Evolutionary conservation across 1,284 basidiomycete genomes (phyloP).

Genomic region (Sanghuangporus sanghuang): DNA sequence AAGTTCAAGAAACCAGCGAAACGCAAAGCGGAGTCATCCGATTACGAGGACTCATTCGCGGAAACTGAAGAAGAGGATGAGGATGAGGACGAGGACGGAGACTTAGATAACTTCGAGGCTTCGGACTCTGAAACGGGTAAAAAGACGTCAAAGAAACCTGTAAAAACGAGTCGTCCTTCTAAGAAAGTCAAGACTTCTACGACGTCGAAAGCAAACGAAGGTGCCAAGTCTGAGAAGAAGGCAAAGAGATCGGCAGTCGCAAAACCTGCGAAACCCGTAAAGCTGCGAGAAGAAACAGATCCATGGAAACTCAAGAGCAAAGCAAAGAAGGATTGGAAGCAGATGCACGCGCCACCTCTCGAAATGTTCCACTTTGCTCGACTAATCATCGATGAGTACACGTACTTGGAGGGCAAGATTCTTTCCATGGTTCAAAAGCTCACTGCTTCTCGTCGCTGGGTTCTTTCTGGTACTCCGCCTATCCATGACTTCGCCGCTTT

Average conservation of each 20-base stretch:
- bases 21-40: constrained; percentile 18
- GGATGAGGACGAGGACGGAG: constrained; percentile 24
- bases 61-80: constrained; percentile 5
- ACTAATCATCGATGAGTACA: constrained; percentile 92
- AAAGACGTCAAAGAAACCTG: constrained; percentile 25
- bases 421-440: constrained; percentile 77
- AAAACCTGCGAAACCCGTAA: constrained; percentile 54
- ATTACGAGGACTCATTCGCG: constrained; percentile 18
- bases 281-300: constrained; percentile 61
- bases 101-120: constrained; percentile 23
- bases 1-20: constrained; percentile 21
- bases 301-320: constrained; percentile 75
- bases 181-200: constrained; percentile 29
- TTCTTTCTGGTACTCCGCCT: constrained; percentile 94
- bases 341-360: constrained; percentile 78
- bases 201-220: constrained; percentile 14
- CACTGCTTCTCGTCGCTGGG: constrained; percentile 82
- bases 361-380: constrained; percentile 92
- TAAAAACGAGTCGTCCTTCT: constrained; percentile 35
- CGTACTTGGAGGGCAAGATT: constrained; percentile 81
- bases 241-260: constrained; percentile 43
- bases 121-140: constrained; percentile 21
- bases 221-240: constrained; percentile 27
- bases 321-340: constrained; percentile 63
- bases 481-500: constrained; percentile 87